phyloP scores from a whole-genome alignment of 495 filamentous ascomycete species.

The Talaromyces proteolyticus region DNA sequence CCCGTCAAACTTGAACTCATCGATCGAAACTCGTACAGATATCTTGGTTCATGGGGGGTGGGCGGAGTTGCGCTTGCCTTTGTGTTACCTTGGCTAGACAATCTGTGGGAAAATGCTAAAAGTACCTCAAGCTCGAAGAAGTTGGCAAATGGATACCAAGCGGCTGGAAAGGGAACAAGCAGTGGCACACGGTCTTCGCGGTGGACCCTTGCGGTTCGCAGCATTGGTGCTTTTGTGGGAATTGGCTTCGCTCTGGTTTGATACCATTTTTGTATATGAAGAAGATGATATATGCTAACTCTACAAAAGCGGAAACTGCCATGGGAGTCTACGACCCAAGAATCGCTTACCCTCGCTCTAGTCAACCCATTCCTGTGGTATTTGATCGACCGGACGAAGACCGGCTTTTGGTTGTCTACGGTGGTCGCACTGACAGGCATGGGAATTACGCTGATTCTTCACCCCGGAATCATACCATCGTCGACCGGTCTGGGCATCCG shows the following conservation, averaged over 20 bases:
- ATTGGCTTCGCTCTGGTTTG: conserved; percentile 94
- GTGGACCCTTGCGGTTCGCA: conserved; percentile 78
- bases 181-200: conserved; percentile 42
- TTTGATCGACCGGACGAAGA: conserved; percentile 80
- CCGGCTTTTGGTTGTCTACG: conserved; percentile 72
- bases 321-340: conserved; percentile 91
- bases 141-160: conserved; percentile 7
- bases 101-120: conserved; percentile 42
- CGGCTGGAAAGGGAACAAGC: conserved; percentile 18
- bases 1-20: conserved; percentile 57
- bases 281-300: conserved; percentile 10
- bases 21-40: conserved; percentile 57
- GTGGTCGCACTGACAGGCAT: conserved; percentile 70
- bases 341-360: conserved; percentile 83
- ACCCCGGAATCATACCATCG: conserved; percentile 69
- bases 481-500: conserved; percentile 21
- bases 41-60: conserved; percentile 74
- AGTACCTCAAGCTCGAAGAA: no score
- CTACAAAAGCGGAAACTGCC: conserved; percentile 66
- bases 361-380: conserved; percentile 96
- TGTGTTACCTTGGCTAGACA: conserved; percentile 80
- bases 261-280: conserved; percentile 7
- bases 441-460: conserved; percentile 61
- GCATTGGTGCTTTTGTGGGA: conserved; percentile 89
- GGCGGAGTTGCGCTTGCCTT: conserved; percentile 72